Base-by-base conservation (phyloP, 352 stramenopile species). In the Phytophthora podocarpi region DNA sequence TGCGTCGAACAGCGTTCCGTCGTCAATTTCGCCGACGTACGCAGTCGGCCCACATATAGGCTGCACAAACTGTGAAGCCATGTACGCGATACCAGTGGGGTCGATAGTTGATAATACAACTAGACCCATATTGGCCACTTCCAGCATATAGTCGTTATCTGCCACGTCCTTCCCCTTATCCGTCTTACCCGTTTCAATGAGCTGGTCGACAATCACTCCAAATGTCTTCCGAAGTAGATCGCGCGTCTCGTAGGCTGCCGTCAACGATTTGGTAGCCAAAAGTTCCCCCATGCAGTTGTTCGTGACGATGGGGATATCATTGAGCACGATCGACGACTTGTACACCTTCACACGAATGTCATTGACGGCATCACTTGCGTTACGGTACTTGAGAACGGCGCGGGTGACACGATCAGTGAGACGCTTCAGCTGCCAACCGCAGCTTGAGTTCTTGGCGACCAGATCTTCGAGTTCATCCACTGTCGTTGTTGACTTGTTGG, bases 41-140 rank as follows among this genome's bases (percentile, higher is more conserved):
- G 61, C 50, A 11, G 71, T 82, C 1, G 77, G 71, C 9, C 70
- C 70, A 41, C 77, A 84, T 18, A 84, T 75, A 0, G 77, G 77
- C 40, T 87, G 74, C 0, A 87, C 58, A n/a, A 80, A 84, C 10
- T 82, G 61, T 15, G 74, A 64, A 2, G 67, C 74, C 72, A 87
- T 74, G 23, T 67, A 64, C 6, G 72, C 74, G 31, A 87, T 55
- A 36, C 72, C 74, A 5, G 70, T 82, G 1, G 70, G 66, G 23
- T 84, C 74, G n/a, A 84, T 60, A 3, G 43, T 55, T 5, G 64
- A 69, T n/a, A 72, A 16, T 10, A 53, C 58, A 6, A 57, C 40
- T 4, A 72, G 46, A 21, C 47, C 74, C 28, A 81, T 60, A 36
- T 81, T 68, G 0, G 72, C 37, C 9, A 71, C 57, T 26, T 71